Conservation (phyloP, 2,329 filamentous ascomycete genomes). For the Cercospora sp. region DNA sequence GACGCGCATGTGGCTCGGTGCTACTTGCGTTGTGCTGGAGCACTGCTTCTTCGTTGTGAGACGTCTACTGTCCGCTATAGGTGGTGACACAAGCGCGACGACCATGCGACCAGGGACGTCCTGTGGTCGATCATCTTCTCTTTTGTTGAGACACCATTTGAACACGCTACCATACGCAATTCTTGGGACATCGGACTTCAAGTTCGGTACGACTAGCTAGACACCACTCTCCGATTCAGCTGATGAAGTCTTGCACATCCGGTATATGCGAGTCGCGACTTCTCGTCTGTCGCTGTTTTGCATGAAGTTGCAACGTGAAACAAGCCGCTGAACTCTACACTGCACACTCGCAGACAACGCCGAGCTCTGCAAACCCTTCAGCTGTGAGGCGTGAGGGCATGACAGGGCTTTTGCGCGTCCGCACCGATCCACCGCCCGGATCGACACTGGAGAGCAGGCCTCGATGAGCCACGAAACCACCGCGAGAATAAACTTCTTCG, state of each 20-base stretch:
- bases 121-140: not conserved
- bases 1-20: not conserved
- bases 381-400: not conserved
- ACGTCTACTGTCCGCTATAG: not conserved
- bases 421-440: conserved; percentile 19
- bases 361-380: not conserved
- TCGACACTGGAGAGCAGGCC: conserved; percentile 15
- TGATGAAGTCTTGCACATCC: not conserved
- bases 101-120: not conserved
- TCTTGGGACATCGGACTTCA: conserved; percentile 3
- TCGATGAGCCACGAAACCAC: conserved; percentile 12
- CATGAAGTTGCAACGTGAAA: not conserved
- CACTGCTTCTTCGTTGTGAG: not conserved
- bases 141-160: not conserved
- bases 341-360: not conserved
- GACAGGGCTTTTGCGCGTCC: conserved; percentile 1
- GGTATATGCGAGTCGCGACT: not conserved
- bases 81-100: not conserved
- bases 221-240: not conserved
- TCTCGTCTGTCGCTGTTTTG: not conserved
- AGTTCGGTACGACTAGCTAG: not conserved
- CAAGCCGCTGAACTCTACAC: not conserved
- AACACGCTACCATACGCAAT: not conserved
- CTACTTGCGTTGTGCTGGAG: not conserved
- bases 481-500: not conserved